Conservation (phyloP, 495 filamentous ascomycete genomes). For the Penicillium verhagenii region DNA sequence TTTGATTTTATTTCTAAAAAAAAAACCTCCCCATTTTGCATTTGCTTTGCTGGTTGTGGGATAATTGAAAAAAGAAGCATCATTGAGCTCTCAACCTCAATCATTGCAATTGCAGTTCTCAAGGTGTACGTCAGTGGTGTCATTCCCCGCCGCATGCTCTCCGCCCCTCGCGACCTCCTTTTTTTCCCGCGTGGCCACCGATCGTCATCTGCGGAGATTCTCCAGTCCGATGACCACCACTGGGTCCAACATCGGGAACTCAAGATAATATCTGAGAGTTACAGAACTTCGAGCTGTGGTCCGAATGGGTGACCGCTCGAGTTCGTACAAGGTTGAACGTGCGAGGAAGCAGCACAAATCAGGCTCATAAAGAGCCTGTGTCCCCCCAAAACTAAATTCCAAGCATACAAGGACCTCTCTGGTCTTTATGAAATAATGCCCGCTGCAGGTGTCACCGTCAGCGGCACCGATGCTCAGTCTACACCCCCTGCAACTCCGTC, state of each 20-base stretch:
- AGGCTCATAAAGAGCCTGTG: neutral
- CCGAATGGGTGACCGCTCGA: slow-evolving; percentile 26
- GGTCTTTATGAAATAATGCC: slow-evolving; percentile 34
- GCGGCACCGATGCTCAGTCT: slow-evolving; percentile 18
- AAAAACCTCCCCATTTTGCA: neutral
- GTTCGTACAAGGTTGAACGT: slow-evolving; percentile 15
- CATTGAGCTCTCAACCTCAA: too few species aligned
- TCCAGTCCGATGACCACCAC: slow-evolving; percentile 23
- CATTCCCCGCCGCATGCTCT: slow-evolving; percentile 18
- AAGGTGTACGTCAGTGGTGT: neutral
- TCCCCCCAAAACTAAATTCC: neutral
- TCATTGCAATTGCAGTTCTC: neutral
- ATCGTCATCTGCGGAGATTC: slow-evolving; percentile 27
- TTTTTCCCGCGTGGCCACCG: slow-evolving; percentile 23
- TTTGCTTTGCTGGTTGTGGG: neutral
- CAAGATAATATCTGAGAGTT: neutral
- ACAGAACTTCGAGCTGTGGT: slow-evolving; percentile 1
- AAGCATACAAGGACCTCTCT: slow-evolving; percentile 10
- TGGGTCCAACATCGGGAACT: slow-evolving; percentile 11
- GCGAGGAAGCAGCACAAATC: slow-evolving; percentile 12
- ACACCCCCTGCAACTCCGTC: slow-evolving; percentile 8
- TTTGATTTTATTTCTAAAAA: neutral
- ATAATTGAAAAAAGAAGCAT: too few species aligned
- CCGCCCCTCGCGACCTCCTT: slow-evolving; percentile 27
- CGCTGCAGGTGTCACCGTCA: slow-evolving; percentile 20